Conservation (phyloP, 768 basidiomycete genomes). For the Hypholoma fasciculare region DNA sequence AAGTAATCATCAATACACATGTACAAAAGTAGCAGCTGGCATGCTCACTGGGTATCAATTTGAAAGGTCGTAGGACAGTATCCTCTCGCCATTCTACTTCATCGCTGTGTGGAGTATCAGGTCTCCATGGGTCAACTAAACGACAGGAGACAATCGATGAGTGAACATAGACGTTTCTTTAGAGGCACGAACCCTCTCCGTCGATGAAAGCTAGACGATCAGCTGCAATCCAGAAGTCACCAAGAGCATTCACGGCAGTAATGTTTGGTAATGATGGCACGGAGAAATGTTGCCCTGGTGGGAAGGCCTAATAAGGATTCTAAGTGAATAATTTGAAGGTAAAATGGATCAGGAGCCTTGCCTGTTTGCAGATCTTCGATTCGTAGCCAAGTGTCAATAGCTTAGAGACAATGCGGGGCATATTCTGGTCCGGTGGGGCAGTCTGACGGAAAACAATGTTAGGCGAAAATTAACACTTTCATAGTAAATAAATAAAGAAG, state of each 20-base stretch:
- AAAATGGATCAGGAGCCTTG: constrained; percentile 1
- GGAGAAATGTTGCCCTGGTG: constrained; percentile 70
- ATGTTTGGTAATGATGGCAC: constrained; percentile 80
- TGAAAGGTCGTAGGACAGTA: constrained; percentile 77
- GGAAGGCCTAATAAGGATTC: constrained; percentile 56
- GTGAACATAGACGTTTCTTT: neutral
- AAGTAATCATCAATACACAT: neutral
- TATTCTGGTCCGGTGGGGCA: constrained; percentile 66
- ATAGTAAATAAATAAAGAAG: neutral
- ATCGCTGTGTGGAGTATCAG: constrained; percentile 79
- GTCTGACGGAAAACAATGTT: constrained; percentile 42
- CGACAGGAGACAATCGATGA: neutral
- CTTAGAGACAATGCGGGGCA: constrained; percentile 79
- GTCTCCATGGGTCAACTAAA: constrained; percentile 88
- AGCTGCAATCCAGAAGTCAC: constrained; percentile 80
- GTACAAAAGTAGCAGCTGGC: neutral
- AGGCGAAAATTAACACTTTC: neutral
- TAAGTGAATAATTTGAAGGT: neutral
- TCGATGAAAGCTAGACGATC: constrained; percentile 88
- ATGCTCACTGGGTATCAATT: constrained; percentile 76
- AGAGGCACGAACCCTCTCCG: constrained; percentile 59
- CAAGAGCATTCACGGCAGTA: constrained; percentile 77
- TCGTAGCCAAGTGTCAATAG: constrained; percentile 51
- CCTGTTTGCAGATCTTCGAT: constrained; percentile 38
- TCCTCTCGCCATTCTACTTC: constrained; percentile 70